Evolutionary conservation across 495 filamentous ascomycete genomes (phyloP).

Genomic region (Penicillium turbatum): DNA sequence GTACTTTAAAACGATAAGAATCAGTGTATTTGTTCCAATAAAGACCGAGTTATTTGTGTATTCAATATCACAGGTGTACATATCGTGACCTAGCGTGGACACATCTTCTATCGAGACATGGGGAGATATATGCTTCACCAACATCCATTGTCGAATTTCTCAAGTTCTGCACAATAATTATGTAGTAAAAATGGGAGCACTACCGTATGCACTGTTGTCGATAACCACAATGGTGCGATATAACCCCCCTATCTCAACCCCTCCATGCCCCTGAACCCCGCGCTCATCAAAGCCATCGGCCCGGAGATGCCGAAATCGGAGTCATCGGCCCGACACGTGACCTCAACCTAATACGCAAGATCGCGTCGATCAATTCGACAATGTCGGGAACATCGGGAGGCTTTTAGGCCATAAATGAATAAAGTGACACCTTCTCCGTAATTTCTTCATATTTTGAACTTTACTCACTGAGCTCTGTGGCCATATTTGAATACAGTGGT

Average conservation of each 20-base stretch:
- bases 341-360: conserved; percentile 2
- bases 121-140: no score
- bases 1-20: conserved; percentile 24
- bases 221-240: not conserved
- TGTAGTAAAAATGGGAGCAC: no score
- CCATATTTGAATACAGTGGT: not conserved
- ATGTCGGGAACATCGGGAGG: not conserved
- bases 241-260: not conserved
- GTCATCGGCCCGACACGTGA: conserved; percentile 38
- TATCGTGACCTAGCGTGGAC: no score
- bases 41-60: not conserved
- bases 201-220: no score
- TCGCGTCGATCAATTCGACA: not conserved
- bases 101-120: no score
- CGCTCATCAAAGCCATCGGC: conserved; percentile 12
- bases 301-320: conserved; percentile 10
- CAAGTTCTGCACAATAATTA: no score
- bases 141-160: no score
- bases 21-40: not conserved
- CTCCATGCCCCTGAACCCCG: not conserved
- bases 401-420: conserved; percentile 7
- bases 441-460: not conserved
- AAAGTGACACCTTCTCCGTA: not conserved
- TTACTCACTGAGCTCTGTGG: not conserved
- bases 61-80: no score